Evolutionary conservation across 164 flowering plant genomes (phyloP).

Genomic region (Stephania cephalantha): DNA sequence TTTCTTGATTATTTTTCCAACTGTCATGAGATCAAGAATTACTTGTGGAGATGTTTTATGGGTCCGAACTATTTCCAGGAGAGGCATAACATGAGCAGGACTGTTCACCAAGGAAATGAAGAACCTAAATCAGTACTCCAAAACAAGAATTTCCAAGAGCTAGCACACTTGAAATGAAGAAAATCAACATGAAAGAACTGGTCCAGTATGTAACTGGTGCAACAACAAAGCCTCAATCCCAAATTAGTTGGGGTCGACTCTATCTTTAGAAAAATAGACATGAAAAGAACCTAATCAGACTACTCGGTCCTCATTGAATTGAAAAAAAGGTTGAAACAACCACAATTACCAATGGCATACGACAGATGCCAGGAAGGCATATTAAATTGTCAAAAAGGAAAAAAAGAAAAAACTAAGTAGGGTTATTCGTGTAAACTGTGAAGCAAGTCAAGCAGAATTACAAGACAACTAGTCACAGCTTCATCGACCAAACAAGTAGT

Average conservation of each 20-base stretch:
- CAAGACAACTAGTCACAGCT: not conserved
- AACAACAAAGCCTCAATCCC: no score
- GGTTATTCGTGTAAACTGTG: not conserved
- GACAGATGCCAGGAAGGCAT: no score
- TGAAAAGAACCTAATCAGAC: no score
- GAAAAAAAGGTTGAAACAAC: no score
- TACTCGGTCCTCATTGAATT: no score
- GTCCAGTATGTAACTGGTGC: no score
- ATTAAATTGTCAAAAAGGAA: no score
- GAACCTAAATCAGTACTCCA: conserved; percentile 12
- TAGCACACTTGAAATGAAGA: not conserved
- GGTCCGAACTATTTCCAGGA: conserved; percentile 85
- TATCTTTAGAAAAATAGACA: no score
- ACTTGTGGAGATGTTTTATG: conserved; percentile 87
- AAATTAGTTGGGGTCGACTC: no score
- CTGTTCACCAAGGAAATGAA: conserved; percentile 39
- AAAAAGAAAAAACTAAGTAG: not conserved
- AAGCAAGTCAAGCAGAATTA: not conserved
- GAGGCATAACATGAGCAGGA: conserved; percentile 98
- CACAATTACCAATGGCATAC: no score
- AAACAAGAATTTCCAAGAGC: not conserved
- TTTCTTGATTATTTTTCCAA: conserved; percentile 84
- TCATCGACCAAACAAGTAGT: not conserved
- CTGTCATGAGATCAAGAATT: conserved; percentile 85
- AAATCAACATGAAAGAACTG: not conserved